Base-by-base conservation (phyloP, 2,329 filamentous ascomycete genomes). In the Arthrobotrys sinensis region DNA sequence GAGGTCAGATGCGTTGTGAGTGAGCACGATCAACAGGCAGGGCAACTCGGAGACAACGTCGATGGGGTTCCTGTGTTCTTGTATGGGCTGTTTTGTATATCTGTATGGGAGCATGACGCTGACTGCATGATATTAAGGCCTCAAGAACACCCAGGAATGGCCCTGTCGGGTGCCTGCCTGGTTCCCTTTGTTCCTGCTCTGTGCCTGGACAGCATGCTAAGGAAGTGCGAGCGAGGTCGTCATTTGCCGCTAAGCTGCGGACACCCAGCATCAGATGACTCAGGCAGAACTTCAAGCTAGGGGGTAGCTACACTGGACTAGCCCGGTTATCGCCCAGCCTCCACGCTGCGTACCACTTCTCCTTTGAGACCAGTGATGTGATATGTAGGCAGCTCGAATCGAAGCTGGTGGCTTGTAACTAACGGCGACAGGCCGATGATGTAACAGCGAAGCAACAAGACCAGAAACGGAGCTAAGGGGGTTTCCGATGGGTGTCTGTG, bases 1-100 rank as follows among this genome's bases (percentile, higher is more conserved):
- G 63, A 76, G 64, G 71, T 76, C 63, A 76, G 71, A 73, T 73
- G 69, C 69, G 71, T 67, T 68, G 71, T 32, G 63, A 28, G 24
- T 4, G 24, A 28, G 24, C 24, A 28, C 24, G 67, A 69, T 64
- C 64, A 46, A 64, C 62, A 14, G 70, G 57, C 62, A 19, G 52
- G 64, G 21, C 60, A 65, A 72, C 68, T 53, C 67, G 38, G n/a
- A 48, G 32, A 36, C n/a, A 28, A 28, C 24, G 28, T 36, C 50
- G 28, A 36, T 34, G 24, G 48, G 32, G 7, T 32, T 11, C 36
- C 36, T 38, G 8, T 38, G 8, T 8, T 38, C 45, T 21, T 50
- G 19, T 10, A 24, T 8, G 36, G 36, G 6, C 2, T 8, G 12
- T 38, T 3, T 10, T 36, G 10, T 10, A 43, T 43, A 43, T 43